phyloP scores from a whole-genome alignment of 1,139 yeast genomes.

The Geotrichum fermentans region DNA sequence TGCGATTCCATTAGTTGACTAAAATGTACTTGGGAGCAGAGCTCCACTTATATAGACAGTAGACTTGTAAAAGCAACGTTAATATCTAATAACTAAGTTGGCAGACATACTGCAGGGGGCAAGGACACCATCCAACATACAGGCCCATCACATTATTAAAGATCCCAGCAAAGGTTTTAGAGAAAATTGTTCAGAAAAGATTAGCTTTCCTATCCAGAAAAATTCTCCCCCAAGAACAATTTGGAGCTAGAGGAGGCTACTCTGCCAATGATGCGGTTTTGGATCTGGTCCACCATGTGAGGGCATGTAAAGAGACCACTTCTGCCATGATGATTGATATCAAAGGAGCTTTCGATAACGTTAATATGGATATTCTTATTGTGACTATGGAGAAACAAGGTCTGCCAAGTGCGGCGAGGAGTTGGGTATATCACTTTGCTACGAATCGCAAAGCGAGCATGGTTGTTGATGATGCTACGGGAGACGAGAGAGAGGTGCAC shows the following conservation, averaged over 20 bases:
- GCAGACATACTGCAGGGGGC: too few species aligned
- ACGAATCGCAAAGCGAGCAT: conserved; percentile 6
- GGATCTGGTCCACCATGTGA: conserved; percentile 6
- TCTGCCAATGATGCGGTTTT: conserved; percentile 19
- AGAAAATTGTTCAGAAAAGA: conserved; percentile 18
- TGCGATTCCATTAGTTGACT: too few species aligned
- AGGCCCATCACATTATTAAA: conserved; percentile 21
- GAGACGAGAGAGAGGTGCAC: not conserved
- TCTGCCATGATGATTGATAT: conserved; percentile 21
- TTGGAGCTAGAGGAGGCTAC: conserved; percentile 20
- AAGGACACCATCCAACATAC: too few species aligned
- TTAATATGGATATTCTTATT: conserved; percentile 18
- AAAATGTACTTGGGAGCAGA: too few species aligned
- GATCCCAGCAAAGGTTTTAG: conserved; percentile 18
- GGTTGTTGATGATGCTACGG: conserved; percentile 5
- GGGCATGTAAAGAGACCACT: too few species aligned
- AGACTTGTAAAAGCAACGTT: too few species aligned
- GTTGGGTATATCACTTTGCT: conserved; percentile 17
- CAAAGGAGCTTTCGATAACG: conserved; percentile 24
- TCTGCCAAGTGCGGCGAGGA: conserved; percentile 12
- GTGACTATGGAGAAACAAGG: conserved; percentile 9
- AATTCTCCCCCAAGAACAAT: conserved; percentile 17
- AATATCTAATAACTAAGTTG: too few species aligned
- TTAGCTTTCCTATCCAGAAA: conserved; percentile 4
- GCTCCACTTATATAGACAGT: too few species aligned